Conservation (phyloP, 306 rosid genomes). For the Rosa chinensis region DNA sequence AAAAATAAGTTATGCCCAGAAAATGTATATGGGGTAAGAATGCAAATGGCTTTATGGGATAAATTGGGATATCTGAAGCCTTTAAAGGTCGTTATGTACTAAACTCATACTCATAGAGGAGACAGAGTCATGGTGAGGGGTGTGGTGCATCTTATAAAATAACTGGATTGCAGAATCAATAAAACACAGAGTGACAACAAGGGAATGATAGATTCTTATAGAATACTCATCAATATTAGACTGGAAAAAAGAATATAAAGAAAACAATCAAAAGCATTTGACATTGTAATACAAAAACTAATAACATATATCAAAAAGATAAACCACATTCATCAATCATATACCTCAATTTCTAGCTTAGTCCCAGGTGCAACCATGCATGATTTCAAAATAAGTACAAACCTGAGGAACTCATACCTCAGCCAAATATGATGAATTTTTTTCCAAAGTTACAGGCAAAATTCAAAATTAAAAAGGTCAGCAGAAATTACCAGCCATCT, state of each 20-base stretch:
- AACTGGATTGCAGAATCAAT: background rate
- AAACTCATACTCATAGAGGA: background rate
- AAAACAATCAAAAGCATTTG: background rate
- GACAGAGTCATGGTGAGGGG: background rate
- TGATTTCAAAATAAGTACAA: background rate
- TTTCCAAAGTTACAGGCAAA: background rate
- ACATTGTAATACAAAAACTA: background rate
- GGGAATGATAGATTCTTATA: background rate
- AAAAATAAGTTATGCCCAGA: background rate
- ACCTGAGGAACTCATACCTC: background rate
- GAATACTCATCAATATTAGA: background rate
- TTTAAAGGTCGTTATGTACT: background rate
- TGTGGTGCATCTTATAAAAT: background rate
- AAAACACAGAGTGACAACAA: background rate
- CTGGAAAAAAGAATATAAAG: background rate
- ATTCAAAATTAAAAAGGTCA: background rate
- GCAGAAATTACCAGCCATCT: background rate
- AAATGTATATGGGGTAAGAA: background rate
- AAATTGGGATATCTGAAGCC: background rate
- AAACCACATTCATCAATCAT: background rate
- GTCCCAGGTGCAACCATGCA: background rate
- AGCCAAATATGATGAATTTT: background rate
- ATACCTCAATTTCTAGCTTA: background rate
- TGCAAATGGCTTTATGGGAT: background rate
- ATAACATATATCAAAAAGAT: background rate